Evolutionary conservation across 169 alveolate genomes (phyloP).

Genomic region (Eimeria zaria): DNA sequence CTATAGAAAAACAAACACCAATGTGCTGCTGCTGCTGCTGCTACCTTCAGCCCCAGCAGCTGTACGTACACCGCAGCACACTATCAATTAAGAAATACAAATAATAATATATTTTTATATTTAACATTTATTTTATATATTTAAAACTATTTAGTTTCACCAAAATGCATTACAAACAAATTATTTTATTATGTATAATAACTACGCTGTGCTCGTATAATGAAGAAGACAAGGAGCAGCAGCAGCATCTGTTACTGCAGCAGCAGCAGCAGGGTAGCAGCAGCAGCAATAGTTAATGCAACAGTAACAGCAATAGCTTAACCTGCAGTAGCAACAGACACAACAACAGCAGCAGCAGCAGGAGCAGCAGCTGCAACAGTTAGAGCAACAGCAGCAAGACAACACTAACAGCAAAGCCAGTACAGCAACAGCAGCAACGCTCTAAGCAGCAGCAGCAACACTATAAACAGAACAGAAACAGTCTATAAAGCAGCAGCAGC

Average conservation of each 20-base stretch:
- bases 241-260: conserved; percentile 2
- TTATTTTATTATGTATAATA: background rate
- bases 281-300: background rate
- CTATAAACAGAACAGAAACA: background rate
- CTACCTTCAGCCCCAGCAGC: background rate
- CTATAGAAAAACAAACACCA: background rate
- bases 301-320: background rate
- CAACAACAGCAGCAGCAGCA: conserved; percentile 1
- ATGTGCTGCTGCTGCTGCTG: background rate
- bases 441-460: background rate
- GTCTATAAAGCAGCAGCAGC: background rate
- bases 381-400: too few relatives aligned
- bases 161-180: background rate
- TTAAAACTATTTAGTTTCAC: background rate
- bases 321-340: background rate
- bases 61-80: conserved; percentile 15
- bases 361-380: conserved; percentile 1
- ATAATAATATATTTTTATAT: background rate
- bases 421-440: too few relatives aligned
- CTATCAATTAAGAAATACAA: background rate
- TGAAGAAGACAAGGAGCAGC: background rate
- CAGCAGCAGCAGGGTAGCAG: conserved; percentile 7
- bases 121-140: background rate
- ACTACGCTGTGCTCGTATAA: background rate
- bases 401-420: too few relatives aligned